phyloP scores from a whole-genome alignment of 495 filamentous ascomycete genomes.

The Talaromyces liani region DNA sequence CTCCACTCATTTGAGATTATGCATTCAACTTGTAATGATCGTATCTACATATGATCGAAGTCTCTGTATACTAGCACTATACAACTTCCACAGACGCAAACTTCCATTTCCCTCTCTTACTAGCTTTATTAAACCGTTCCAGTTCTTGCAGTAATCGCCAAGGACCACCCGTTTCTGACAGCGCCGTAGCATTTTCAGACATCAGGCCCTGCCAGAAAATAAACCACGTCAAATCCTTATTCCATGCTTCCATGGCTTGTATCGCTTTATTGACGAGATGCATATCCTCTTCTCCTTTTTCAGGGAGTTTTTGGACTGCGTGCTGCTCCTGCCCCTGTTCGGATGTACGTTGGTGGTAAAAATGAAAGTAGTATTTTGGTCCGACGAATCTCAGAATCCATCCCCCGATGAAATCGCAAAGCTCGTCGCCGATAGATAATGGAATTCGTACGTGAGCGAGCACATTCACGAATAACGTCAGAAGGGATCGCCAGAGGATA shows the following conservation, averaged over 20 bases:
- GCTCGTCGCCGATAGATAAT: constrained; percentile 27
- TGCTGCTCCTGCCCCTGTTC: constrained; percentile 4
- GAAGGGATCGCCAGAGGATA: constrained; percentile 27
- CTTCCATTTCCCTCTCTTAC: constrained; percentile 14
- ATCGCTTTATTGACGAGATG: constrained; percentile 26
- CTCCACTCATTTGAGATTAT: constrained; percentile 2
- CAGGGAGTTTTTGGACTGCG: neutral
- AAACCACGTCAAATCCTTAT: constrained; percentile 40
- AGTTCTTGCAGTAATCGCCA: constrained; percentile 9
- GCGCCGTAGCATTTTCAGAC: constrained; percentile 1
- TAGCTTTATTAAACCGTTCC: constrained; percentile 1
- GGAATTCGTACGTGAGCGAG: constrained; percentile 33
- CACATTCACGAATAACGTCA: constrained; percentile 32
- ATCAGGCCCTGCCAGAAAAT: constrained; percentile 20
- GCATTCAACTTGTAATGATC: neutral
- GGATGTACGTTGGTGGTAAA: neutral
- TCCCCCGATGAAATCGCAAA: constrained; percentile 29
- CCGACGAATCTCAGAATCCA: constrained; percentile 35
- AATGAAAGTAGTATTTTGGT: constrained; percentile 24
- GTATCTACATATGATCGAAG: neutral
- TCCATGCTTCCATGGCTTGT: constrained; percentile 37
- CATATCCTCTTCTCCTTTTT: constrained; percentile 13
- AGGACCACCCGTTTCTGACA: neutral
- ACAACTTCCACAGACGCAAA: constrained; percentile 26
- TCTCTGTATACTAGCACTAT: too few species aligned